Evolutionary conservation across 345 rosid species (phyloP), one percentile per base, ranked within the genome.

Genomic region (Hypericum perforatum): DNA sequence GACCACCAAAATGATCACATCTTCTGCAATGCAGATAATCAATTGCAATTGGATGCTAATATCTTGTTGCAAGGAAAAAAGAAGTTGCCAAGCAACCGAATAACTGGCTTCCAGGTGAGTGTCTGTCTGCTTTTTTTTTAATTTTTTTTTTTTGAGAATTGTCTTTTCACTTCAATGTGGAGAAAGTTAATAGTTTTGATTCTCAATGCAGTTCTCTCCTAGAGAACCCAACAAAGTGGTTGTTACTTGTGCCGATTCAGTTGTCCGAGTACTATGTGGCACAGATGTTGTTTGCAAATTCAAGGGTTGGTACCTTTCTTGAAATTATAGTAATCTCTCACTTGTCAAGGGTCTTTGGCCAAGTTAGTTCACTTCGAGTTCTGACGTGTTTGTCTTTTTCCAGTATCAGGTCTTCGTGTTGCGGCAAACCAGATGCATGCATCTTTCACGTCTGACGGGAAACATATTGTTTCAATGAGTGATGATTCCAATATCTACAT

Each of bases 211-310:
- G 82, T 82, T 71, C 53, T 81, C 77, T 6, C 89, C 94, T 12
- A 68, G 66, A 22, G 86, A 82, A 42, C 79, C 84, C 5, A 74
- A 68, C 63, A 81, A 79, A 78, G 46, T 87, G 8, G 59, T 87
- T 55, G 83, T 87, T 53, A 78, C 94, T 39, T 78, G 73, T 61
- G 96, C 85, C 41, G 94, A 87, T 79, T 87, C 94, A 49, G 67
- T 69, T 11, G 74, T 82, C 39, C 71, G 76, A 59, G 65, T 87
- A 37, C 74, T 82, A 39, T 22, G 58, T 5, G 82, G 83, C 42
- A 36, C 9, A 6, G 77, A 84, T 49, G 70, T 86, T 16, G 43
- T 78, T 52, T 66, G 82, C 75, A 87, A 84, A 73, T 76, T 78
- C 48, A 81, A 60, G 56, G 89, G 96, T 81, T 43, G 29, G 78